Percentiles rank a stretch among this genome's conserved stretches.
Conservation (phyloP, 805 yeast genomes). For the Starmerella khaoyaiensis region DNA sequence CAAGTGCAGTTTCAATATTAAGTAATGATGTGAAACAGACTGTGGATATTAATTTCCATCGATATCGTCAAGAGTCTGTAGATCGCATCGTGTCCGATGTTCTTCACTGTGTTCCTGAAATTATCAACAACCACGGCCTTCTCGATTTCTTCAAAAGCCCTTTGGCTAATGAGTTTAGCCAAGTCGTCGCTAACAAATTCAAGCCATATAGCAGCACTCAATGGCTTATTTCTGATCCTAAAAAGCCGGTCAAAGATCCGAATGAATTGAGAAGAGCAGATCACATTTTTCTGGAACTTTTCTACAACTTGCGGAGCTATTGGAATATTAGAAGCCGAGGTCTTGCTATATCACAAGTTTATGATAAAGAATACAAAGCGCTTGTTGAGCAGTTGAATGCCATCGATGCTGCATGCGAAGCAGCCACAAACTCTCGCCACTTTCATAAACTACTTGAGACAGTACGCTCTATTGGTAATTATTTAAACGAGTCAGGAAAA, state of each 20-base stretch:
- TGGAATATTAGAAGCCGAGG: slow-evolving; percentile 92
- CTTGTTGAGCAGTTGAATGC: slow-evolving; percentile 50
- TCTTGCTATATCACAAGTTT: slow-evolving; percentile 51
- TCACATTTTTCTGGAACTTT: slow-evolving; percentile 65
- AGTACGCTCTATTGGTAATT: slow-evolving; percentile 84
- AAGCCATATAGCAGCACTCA: slow-evolving; percentile 64
- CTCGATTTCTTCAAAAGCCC: slow-evolving; percentile 74
- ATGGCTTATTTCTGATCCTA: slow-evolving; percentile 34
- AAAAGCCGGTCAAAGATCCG: slow-evolving; percentile 54
- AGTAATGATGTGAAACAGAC: slow-evolving; percentile 85
- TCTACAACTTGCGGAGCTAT: slow-evolving; percentile 71
- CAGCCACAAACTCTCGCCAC: slow-evolving; percentile 51
- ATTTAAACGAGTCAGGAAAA: slow-evolving; percentile 85
- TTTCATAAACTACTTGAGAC: slow-evolving; percentile 66
- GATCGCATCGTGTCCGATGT: slow-evolving; percentile 57
- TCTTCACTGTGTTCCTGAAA: slow-evolving; percentile 60
- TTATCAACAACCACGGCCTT: slow-evolving; percentile 56
- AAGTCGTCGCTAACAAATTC: slow-evolving; percentile 53
- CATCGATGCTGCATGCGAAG: slow-evolving; percentile 61
- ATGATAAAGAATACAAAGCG: slow-evolving; percentile 67
- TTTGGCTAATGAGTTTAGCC: slow-evolving; percentile 62
- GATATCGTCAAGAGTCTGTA: slow-evolving; percentile 49
- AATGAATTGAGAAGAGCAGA: slow-evolving; percentile 76
- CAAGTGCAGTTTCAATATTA: slow-evolving; percentile 51
- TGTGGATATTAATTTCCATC: slow-evolving; percentile 84